Base-by-base conservation (phyloP, 2,329 filamentous ascomycete species). In the Xenoacremonium recifei region DNA sequence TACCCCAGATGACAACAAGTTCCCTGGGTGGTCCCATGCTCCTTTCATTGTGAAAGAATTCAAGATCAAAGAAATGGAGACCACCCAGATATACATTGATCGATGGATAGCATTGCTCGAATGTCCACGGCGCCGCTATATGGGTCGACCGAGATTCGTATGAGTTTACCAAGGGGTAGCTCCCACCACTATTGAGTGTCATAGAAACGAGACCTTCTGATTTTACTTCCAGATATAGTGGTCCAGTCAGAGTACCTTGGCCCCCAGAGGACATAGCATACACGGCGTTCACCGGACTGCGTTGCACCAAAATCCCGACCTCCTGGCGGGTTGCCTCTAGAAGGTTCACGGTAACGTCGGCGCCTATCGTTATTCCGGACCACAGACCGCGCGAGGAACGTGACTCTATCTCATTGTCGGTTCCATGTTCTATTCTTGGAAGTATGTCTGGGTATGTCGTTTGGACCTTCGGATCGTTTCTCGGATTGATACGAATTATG, bases 1-100 rank as follows among this genome's bases (percentile, higher is more conserved):
- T 39, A 4, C 54, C 54, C 54, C 54, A 57, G 34, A 52, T 32
- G 10, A 57, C 45, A 13, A 35, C 50, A 2, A 46, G 37, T 5
- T 43, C 20, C 2, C 32, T 39, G 6, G 15, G 39, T 12, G n/a
- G 13, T 19, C 12, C 19, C 2, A 3, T 21, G 10, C 9, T 10
- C 17, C 7, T n/a, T 9, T 6, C 6, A 2, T 16, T 9, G 4
- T 4, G 4, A 5, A 40, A 9, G 1, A 52, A 37, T 2, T 20
- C 19, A 13, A 57, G 41, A 6, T 43, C 37, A 9, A 52, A 12
- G 32, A 52, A 54, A 16, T 57, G 54, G 4, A 55, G 35, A 3
- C 54, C 54, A 3, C 54, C 54, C 19, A 57, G 40, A 16, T 42
- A 46, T 3, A 34, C 27, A 15, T 5, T 13, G 10, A 13, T 31